These are phyloP conservation scores for Sclerotinia trifoliorum DNA, from an alignment of 2,329 filamentous ascomycete species.

Conservation along the genomic window DNA sequence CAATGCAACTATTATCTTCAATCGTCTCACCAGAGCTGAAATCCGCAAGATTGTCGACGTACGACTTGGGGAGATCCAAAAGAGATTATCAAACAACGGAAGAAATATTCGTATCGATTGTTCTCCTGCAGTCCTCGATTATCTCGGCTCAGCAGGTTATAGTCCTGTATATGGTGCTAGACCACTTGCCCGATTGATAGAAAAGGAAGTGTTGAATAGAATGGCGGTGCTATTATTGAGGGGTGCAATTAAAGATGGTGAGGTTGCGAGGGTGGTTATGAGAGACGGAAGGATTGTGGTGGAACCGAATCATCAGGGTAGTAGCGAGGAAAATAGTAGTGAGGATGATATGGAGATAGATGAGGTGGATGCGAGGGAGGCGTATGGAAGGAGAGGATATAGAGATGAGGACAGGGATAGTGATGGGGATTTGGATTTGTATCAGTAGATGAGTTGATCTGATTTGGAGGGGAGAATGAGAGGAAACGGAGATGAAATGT, in stretches of 20 bases:
- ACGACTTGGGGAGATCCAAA: conserved; percentile 84
- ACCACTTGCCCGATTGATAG: conserved; percentile 83
- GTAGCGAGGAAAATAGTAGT: conserved; percentile 64
- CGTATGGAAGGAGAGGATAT: conserved; percentile 46
- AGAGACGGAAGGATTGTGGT: conserved; percentile 78
- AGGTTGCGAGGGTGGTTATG: conserved; percentile 75
- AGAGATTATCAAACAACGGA: conserved; percentile 79
- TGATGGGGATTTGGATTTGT: conserved; percentile 59
- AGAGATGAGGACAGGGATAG: conserved; percentile 7
- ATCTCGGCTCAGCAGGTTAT: conserved; percentile 87
- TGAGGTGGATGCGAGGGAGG: conserved; percentile 54
- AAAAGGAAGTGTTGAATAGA: conserved; percentile 94
- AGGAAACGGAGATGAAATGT: background rate
- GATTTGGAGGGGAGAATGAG: background rate
- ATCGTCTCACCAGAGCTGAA: conserved; percentile 83
- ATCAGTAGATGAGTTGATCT: conserved; percentile 39
- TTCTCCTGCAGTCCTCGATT: conserved; percentile 83
- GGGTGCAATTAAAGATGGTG: conserved; percentile 80
- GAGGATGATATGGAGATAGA: conserved; percentile 63
- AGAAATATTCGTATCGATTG: conserved; percentile 85
- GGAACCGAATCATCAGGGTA: conserved; percentile 78
- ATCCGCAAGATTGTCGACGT: conserved; percentile 96
- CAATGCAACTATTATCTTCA: conserved; percentile 95
- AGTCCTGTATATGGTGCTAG: conserved; percentile 93
- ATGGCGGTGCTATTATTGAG: conserved; percentile 88